Percentiles rank a stretch among this genome's conserved stretches.
Evolutionary conservation across 257 asterid species (phyloP).

Genomic region (Primulina eburnea): DNA sequence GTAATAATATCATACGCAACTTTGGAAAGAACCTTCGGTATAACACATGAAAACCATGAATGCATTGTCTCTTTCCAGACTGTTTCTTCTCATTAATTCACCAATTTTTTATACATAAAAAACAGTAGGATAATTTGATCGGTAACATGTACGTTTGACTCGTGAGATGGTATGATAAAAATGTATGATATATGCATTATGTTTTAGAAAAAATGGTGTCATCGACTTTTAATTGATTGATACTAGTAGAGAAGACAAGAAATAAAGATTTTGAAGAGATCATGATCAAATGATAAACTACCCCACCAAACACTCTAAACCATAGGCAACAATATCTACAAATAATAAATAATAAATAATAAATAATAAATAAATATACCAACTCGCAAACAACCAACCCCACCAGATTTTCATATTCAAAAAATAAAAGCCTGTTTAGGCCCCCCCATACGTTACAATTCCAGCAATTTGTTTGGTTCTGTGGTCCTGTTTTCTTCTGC

Average conservation of each 20-base stretch:
- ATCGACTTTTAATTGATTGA: no score
- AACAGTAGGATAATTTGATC: no score
- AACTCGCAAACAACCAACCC: constrained; percentile 23
- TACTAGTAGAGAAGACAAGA: no score
- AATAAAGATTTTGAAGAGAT: no score
- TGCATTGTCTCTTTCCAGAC: constrained; percentile 8
- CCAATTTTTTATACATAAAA: no score
- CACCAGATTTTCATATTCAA: constrained; percentile 15
- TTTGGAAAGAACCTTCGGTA: not conserved
- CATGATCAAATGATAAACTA: no score
- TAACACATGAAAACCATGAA: constrained; percentile 25
- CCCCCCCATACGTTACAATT: not conserved
- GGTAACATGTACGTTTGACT: no score
- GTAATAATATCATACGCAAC: not conserved
- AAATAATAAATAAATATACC: not conserved
- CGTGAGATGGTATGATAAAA: no score
- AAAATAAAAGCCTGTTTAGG: not conserved
- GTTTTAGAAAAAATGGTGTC: no score
- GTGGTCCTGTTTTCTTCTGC: not conserved
- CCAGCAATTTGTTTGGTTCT: not conserved
- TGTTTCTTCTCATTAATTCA: not conserved
- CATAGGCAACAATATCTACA: not conserved
- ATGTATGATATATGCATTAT: no score
- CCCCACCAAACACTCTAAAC: not conserved
- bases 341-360: no score